Evolutionary conservation across 1,284 basidiomycete genomes (phyloP), one percentile per base, ranked within the genome.

Genomic region (Melampsora americana): DNA sequence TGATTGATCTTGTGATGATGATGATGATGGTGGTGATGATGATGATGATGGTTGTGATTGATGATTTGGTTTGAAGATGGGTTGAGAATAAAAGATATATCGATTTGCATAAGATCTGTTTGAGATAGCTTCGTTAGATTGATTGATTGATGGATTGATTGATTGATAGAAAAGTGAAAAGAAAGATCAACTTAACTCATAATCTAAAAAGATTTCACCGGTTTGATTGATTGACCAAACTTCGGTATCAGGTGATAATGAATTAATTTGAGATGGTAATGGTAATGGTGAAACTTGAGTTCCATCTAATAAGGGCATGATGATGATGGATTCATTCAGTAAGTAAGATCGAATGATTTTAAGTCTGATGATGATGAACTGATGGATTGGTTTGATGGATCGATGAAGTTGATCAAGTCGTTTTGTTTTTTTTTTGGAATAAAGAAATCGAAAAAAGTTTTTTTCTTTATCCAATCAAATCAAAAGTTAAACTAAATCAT

Each of bases 171-270:
- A 26, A 60, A 16, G 16, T 60, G 16, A 60, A 23, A 69, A 20
- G 5, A 59, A 60, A 56, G 20, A n/a, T n/a, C n/a, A 35, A 69
- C 42, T 59, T 50, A 59, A 73, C 70, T 73, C 70, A 53, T 73
- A 73, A 53, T 73, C 70, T 39, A 65, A 42, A 61, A 73, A 73
- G 7, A 73, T 66, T 50, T 73, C 70, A n/a, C 70, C 70, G 0
- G 70, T 73, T 39, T 56, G 44, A 26, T 42, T 12, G 30, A 73
- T 65, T 11, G 50, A 53, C 70, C 70, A 73, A 23, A 73, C 44
- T 16, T 73, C 62, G 16, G 62, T 65, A 35, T 73, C 70, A 11
- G 44, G 46, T 11, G 16, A 26, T 32, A 73, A 61, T 26, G 48
- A 23, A 11, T 5, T 18, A 32, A 72, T 61, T n/a, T 66, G 44